phyloP scores from a whole-genome alignment of 306 rosid species.

The Notholithocarpus densiflorus region DNA sequence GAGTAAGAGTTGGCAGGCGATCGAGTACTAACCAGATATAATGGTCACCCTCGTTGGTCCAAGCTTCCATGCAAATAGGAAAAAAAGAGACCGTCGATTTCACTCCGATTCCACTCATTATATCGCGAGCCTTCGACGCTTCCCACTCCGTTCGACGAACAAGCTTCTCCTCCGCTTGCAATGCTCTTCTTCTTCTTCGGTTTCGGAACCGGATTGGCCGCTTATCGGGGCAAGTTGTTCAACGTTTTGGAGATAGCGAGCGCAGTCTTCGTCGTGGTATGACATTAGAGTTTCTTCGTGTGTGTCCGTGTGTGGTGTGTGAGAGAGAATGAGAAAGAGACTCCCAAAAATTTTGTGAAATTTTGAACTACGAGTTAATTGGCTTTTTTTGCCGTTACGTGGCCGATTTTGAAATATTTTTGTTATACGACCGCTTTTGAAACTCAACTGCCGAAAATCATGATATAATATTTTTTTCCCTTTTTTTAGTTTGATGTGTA shows the following conservation, averaged over 20 bases:
- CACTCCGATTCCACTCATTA: conserved; percentile 42
- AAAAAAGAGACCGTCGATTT: conserved; percentile 60
- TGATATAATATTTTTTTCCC: too few relatives aligned
- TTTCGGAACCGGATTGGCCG: background rate
- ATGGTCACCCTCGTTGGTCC: conserved; percentile 68
- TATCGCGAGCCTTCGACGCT: conserved; percentile 39
- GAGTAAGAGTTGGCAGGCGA: background rate
- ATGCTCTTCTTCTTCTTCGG: background rate
- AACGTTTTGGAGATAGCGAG: background rate
- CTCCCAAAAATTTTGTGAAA: too few relatives aligned
- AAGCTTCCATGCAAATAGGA: conserved; percentile 81
- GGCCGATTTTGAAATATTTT: too few relatives aligned
- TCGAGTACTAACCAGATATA: conserved; percentile 3
- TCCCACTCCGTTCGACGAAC: conserved; percentile 22
- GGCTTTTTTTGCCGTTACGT: too few relatives aligned
- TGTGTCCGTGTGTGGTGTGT: too few relatives aligned
- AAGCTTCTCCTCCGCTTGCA: conserved; percentile 54
- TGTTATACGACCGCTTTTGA: too few relatives aligned
- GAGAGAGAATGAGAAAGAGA: too few relatives aligned
- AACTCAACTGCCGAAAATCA: too few relatives aligned
- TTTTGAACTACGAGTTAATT: too few relatives aligned
- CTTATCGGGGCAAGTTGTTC: background rate
- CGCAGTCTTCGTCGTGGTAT: background rate
- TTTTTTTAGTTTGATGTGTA: fast-evolving
- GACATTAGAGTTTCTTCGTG: background rate